A percentile compares a stretch with the other conserved stretches of the same genome.
Conservation (phyloP, 176 grass and related monocot genomes). For the Eleusine coracana region DNA sequence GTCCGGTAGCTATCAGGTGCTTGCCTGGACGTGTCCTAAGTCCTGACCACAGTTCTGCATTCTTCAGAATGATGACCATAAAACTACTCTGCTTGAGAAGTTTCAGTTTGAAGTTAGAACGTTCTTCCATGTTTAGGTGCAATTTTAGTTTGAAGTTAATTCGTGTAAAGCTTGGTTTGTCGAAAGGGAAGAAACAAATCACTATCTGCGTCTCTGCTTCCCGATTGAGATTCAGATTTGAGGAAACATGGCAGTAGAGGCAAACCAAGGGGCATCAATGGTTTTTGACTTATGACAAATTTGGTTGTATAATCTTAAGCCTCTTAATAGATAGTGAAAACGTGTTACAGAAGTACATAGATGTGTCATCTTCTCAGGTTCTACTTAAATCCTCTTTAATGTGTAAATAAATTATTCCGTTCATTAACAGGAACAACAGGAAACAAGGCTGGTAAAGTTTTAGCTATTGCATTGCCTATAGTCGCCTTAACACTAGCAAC, state of each 20-base stretch:
- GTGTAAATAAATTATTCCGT: neutral
- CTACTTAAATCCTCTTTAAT: neutral
- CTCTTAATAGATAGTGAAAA: no score
- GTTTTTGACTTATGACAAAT: neutral
- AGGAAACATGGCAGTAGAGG: no score
- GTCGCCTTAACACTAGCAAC: neutral
- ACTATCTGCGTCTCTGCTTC: no score
- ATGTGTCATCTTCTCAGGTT: neutral
- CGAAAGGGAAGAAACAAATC: no score
- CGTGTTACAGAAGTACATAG: no score
- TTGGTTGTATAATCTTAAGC: no score
- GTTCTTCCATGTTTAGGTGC: neutral
- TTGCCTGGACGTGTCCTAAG: neutral
- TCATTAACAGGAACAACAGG: neutral
- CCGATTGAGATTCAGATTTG: no score
- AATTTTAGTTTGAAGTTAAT: no score
- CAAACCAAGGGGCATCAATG: no score
- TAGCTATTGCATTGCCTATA: constrained; percentile 19
- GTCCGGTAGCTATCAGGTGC: constrained; percentile 31
- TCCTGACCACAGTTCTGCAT: neutral
- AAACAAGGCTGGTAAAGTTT: neutral
- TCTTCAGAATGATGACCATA: neutral
- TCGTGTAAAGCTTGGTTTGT: neutral
- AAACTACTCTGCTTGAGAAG: neutral
- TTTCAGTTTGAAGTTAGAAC: neutral